A percentile compares a stretch with the other conserved stretches of the same genome.
These are phyloP conservation scores for Chytriomyces sp. DNA, from an alignment of 192 early-diverging fungal species.

Conservation along the genomic window DNA sequence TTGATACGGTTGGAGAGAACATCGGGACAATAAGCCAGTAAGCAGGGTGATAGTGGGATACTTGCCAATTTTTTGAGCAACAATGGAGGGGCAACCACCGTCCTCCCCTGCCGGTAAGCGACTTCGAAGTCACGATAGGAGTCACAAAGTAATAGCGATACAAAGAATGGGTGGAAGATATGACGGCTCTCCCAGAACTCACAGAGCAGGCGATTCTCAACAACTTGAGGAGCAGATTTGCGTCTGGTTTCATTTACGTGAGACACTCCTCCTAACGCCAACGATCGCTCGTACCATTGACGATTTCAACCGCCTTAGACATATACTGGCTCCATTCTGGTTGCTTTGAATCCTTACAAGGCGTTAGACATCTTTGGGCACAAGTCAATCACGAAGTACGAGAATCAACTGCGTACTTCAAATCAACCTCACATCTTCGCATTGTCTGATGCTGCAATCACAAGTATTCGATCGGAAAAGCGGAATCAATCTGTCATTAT, in stretches of 20 bases:
- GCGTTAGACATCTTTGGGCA: slow-evolving; percentile 48
- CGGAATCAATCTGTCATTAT: slow-evolving; percentile 61
- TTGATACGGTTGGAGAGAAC: not conserved
- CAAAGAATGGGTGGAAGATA: slow-evolving; percentile 62
- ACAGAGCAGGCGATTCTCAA: slow-evolving; percentile 90
- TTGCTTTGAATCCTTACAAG: slow-evolving; percentile 59
- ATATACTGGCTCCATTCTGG: slow-evolving; percentile 58
- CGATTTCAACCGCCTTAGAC: slow-evolving; percentile 35
- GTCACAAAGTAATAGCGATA: not conserved
- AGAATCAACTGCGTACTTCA: slow-evolving; percentile 33
- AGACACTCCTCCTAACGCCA: slow-evolving; percentile 28
- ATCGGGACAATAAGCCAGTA: not conserved
- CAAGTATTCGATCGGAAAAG: slow-evolving; percentile 38
- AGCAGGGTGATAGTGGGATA: not conserved
- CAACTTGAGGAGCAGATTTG: slow-evolving; percentile 84
- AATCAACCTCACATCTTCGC: slow-evolving; percentile 61
- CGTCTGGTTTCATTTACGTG: slow-evolving; percentile 88
- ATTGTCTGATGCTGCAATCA: slow-evolving; percentile 53
- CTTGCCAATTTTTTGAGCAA: not conserved
- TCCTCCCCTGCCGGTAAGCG: not conserved
- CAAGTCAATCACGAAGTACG: slow-evolving; percentile 45
- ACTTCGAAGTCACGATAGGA: not conserved
- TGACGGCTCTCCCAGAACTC: slow-evolving; percentile 93
- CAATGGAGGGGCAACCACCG: not conserved
- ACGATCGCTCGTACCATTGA: not conserved